phyloP scores from a whole-genome alignment of 2,329 filamentous ascomycete genomes.

The Penicillium palitans region DNA sequence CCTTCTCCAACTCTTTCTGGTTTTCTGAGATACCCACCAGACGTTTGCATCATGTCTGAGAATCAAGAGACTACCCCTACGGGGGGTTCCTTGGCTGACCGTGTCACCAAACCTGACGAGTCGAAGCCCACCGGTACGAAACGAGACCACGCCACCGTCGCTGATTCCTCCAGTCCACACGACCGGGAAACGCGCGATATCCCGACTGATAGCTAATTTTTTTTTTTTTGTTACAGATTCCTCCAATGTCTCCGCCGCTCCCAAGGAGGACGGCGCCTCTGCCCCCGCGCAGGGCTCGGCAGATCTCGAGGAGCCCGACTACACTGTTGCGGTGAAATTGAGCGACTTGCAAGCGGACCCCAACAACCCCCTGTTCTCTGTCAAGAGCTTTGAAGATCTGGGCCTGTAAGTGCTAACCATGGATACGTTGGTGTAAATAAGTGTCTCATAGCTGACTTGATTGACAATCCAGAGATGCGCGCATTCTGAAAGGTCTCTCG shows the following conservation, averaged over 20 bases:
- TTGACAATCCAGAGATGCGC: constrained; percentile 45
- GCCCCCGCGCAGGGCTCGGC: constrained; percentile 48
- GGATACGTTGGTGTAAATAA: neutral
- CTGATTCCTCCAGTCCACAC: constrained; percentile 11
- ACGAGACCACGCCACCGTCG: constrained; percentile 13
- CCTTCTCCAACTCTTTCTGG: constrained; percentile 1
- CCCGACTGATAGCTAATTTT: constrained; percentile 25
- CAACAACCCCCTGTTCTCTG: constrained; percentile 83
- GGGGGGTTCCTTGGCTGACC: constrained; percentile 49
- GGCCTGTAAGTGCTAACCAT: constrained; percentile 64
- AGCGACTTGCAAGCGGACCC: constrained; percentile 84
- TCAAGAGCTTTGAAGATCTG: constrained; percentile 79
- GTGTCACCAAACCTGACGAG: constrained; percentile 47
- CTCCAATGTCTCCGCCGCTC: constrained; percentile 17
- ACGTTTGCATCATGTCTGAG: constrained; percentile 39
- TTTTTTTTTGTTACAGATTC: constrained; percentile 12
- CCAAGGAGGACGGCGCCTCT: constrained; percentile 43
- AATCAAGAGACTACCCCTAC: constrained; percentile 27
- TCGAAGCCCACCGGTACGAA: constrained; percentile 34
- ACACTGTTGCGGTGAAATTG: constrained; percentile 88
- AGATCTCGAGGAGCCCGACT: constrained; percentile 67
- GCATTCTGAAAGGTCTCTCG: constrained; percentile 74
- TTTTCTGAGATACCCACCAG: neutral
- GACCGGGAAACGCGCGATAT: constrained; percentile 9
- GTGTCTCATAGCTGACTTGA: constrained; percentile 4